Conservation (phyloP, 352 stramenopile genomes). For the Phytophthora kernoviae region DNA sequence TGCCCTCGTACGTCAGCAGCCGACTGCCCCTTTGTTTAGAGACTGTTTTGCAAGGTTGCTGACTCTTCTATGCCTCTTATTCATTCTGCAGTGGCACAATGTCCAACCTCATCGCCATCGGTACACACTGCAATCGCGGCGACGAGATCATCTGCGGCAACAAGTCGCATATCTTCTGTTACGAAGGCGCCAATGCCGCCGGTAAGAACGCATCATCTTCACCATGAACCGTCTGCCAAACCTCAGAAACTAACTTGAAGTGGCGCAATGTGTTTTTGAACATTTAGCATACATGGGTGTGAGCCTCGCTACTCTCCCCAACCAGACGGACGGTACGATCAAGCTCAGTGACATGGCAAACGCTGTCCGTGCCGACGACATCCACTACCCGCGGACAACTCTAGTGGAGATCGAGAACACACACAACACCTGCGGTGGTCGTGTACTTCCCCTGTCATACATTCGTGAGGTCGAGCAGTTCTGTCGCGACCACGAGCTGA, state of each 20-base stretch:
- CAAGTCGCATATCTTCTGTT: conserved; percentile 96
- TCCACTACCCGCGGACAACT: conserved; percentile 81
- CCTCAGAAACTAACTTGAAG: neutral
- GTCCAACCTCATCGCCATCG: conserved; percentile 96
- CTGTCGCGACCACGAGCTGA: conserved; percentile 77
- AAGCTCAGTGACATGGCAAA: conserved; percentile 73
- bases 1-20: conserved; percentile 83
- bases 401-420: conserved; percentile 98
- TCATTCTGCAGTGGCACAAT: conserved; percentile 91
- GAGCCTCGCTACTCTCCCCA: conserved; percentile 81
- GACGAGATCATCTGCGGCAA: conserved; percentile 95
- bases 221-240: neutral
- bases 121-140: conserved; percentile 91
- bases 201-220: conserved; percentile 36
- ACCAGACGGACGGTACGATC: conserved; percentile 84
- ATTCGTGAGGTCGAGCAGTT: conserved; percentile 76
- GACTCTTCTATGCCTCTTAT: conserved; percentile 2
- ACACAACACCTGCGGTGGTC: conserved; percentile 96
- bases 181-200: conserved; percentile 92
- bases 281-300: conserved; percentile 86
- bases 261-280: conserved; percentile 2
- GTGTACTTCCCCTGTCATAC: conserved; percentile 86
- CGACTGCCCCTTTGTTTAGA: conserved; percentile 17
- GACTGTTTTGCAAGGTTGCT: conserved; percentile 3
- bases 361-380: conserved; percentile 73